These are phyloP conservation scores for Podospora bellae-mahoneyi DNA, from an alignment of 495 filamentous ascomycete species.

Conservation along the genomic window DNA sequence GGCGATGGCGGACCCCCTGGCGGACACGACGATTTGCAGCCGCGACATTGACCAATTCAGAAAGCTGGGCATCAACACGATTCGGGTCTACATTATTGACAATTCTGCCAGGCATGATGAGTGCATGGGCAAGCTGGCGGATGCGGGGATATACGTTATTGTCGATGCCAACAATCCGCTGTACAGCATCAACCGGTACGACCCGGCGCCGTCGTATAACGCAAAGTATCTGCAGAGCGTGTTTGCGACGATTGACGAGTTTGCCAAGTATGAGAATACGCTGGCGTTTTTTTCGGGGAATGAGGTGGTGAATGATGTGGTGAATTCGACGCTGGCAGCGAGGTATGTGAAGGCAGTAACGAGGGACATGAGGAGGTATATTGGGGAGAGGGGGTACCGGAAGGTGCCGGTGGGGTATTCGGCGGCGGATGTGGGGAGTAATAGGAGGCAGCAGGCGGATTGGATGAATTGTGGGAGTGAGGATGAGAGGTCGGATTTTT, in stretches of 20 bases:
- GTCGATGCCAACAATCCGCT: constrained; percentile 64
- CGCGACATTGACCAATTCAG: constrained; percentile 84
- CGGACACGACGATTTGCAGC: constrained; percentile 64
- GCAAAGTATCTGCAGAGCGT: constrained; percentile 84
- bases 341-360: constrained; percentile 92
- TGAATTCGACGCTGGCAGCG: constrained; percentile 65
- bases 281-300: constrained; percentile 96
- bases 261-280: constrained; percentile 83
- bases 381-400: constrained; percentile 69
- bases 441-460: constrained; percentile 81
- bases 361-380: constrained; percentile 86
- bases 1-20: constrained; percentile 71
- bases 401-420: constrained; percentile 90
- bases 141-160: constrained; percentile 88
- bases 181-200: constrained; percentile 75
- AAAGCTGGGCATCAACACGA: constrained; percentile 82
- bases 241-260: constrained; percentile 88
- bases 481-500: constrained; percentile 87
- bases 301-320: constrained; percentile 86
- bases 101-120: constrained; percentile 77
- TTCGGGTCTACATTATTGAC: constrained; percentile 91
- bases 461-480: constrained; percentile 95
- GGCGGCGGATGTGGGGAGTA: constrained; percentile 78
- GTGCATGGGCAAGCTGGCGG: constrained; percentile 78
- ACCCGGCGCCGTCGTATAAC: constrained; percentile 79